Base-by-base conservation (phyloP, 2,329 filamentous ascomycete species). In the Ophiosphaerella herpotricha region DNA sequence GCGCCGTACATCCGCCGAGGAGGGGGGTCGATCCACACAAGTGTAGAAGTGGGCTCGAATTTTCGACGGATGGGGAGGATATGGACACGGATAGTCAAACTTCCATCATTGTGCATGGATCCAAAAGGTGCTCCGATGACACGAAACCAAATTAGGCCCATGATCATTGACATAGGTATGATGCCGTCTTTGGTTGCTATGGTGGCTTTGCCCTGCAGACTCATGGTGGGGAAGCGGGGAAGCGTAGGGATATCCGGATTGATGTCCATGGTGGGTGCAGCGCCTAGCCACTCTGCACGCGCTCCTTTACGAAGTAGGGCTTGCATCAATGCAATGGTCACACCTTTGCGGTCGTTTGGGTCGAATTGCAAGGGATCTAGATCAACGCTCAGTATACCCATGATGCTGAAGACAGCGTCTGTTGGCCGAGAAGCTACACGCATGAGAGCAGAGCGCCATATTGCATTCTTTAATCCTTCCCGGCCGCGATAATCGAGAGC, bases 321-420 rank as follows among this genome's bases (percentile, higher is more conserved):
- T 18, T 48, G 31, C 49, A 48, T 53, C 21, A 57, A 42, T 7
- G 36, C 54, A 9, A 55, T 51, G 6, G 48, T 48, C 13, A 52
- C 42, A 5, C 9, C 18, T 7, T 40, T 16, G 32, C 46, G 35
- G 31, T 55, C 47, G 11, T 38, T 21, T 8, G 49, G 16, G 7
- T 35, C 18, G 31, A 34, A 59, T 8, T 39, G 26, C 4, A 41
- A 16, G 13, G 56, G 50, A 23, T 59, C 43, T 7, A 59, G 47
- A 7, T n/a, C 36, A 6, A 59, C 41, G 31, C 38, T 43, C 18
- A 59, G 43, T 5, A 58, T 14, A 29, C 55, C 56, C 56, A 59
- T 59, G 38, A 58, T 52, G n/a, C 56, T 59, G 42, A 58, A 58
- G 2, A 59, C 52, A 11, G 39, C 51, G 23, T 59, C 56, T 18